Evolutionary conservation across 73 alveolate genomes (phyloP), one percentile per base, ranked within the genome.

Genomic region (Paramecium sonneborni): DNA sequence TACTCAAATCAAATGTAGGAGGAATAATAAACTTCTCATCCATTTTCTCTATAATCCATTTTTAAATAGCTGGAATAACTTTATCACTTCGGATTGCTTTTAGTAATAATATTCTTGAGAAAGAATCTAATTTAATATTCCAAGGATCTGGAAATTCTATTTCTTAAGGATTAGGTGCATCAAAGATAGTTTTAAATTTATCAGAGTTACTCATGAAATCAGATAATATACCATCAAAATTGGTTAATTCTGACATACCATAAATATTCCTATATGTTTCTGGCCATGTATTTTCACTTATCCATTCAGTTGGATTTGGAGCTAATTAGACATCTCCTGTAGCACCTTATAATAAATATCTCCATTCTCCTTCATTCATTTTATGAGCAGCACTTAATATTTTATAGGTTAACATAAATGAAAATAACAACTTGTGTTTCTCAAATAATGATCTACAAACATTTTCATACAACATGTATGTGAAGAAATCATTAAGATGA

Each of bases 391-490:
- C 97, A 92, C 92, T 93, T 85, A 98, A 93, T 21, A 99, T 96
- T 92, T 98, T 96, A 76, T 95, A 93, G 74, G 99, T 95, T 56
- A 99, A 96, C 57, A 99, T 96, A 95, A 98, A 99, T 57, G 99
- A 97, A 98, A 98, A 99, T 43, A 99, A 95, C 37, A 98, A 86
- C 92, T 99, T 99, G 93, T 99, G 99, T 93, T 96, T 98, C 95
- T 99, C 99, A 85, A 99, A 99, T 48, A 99, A 98, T 34, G 99
- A 94, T 95, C 99, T 93, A 93, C 99, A 99, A 21, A 99, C 99
- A 91, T 98, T 98, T 79, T 99, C 99, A 92, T 99, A 99, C 67
- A 99, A 93, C 76, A 95, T 93, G 84, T 97, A 95, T 1, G 99
- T 98, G 94, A 99, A 98, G 92, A 95, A 96, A 85, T 97, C 97